Base-by-base conservation (phyloP, 257 asterid genomes). In the Solanum habrochaites region DNA sequence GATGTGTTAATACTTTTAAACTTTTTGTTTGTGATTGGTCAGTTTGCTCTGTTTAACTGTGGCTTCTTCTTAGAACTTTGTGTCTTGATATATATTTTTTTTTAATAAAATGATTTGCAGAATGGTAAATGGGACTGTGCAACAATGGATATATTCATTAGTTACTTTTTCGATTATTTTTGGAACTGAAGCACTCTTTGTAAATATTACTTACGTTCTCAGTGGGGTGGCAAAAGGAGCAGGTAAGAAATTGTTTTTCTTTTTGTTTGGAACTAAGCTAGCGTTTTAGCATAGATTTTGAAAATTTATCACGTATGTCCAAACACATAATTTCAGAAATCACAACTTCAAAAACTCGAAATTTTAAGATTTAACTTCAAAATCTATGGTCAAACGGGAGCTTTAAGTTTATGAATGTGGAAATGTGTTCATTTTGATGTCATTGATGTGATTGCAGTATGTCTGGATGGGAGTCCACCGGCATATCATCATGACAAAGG, bases 391-490 rank as follows among this genome's bases (percentile, higher is more conserved):
- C 21, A 27, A 3, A 67, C 6, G 21, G 3, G 10, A 27, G 39
- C 18, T 6, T 37, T 27, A 27, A 70, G 15, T 20, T 20, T 29
- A 80, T 47, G 42, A 62, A n/a, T 60, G 27, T 62, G 60, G 62
- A 69, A 42, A 66, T 66, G 42, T 39, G 58, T 42, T 84, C 11
- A 66, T 7, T 84, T 84, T 67, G 43, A 45, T 66, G 60, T 8
- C 1, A 39, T 60, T 83, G 6, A n/a, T 83, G 35, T 83, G 14
- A 42, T n/a, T 88, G 67, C 93, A 93, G 98, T 95, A 35, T 95
- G 98, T 90, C 47, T 95, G 89, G 98, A 95, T 88, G 98, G 98
- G 73, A 93, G 94, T 89, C 98, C 98, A 66, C 96, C 98, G 8
- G 98, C 95, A 0, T 95, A 95, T 90, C 94, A 94, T 89, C 42